Evolutionary conservation across 1,284 basidiomycete genomes (phyloP).

Genomic region (Ganoderma lingzhi): DNA sequence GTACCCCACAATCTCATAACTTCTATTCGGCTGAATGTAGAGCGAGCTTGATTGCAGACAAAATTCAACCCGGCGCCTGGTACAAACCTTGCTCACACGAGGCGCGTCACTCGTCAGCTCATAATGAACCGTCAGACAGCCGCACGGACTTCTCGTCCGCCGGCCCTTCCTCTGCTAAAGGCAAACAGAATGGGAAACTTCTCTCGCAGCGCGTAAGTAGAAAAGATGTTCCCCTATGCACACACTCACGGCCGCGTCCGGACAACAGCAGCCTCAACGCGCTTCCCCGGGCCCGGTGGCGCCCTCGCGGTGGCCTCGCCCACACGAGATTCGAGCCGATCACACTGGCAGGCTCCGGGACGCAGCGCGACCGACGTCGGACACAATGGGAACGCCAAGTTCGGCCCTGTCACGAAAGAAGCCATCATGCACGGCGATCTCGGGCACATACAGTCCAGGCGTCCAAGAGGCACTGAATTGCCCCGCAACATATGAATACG

Average conservation of each 20-base stretch:
- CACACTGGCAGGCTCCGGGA: neutral
- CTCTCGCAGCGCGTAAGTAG: neutral
- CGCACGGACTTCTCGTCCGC: neutral
- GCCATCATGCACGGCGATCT: constrained; percentile 15
- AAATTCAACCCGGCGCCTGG: neutral
- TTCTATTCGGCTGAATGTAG: neutral
- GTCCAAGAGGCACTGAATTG: neutral
- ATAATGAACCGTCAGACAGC: constrained; percentile 4
- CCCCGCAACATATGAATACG: neutral
- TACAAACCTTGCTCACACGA: neutral
- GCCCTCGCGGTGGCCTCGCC: neutral
- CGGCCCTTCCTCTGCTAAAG: neutral
- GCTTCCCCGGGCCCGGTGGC: constrained; percentile 2
- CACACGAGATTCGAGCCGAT: neutral
- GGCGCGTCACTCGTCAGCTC: neutral
- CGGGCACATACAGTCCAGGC: constrained; percentile 11
- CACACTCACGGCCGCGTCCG: neutral
- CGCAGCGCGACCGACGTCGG: neutral
- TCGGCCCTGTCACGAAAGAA: constrained; percentile 21
- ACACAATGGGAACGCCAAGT: constrained; percentile 14
- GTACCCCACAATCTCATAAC: neutral
- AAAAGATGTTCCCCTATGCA: neutral
- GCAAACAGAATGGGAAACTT: neutral
- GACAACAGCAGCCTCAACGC: neutral
- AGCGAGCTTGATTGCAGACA: neutral